Percentiles rank a stretch among this genome's conserved stretches.
phyloP scores from a whole-genome alignment of 371 early-diverging fungal species.

The Mortierella polycephala region DNA sequence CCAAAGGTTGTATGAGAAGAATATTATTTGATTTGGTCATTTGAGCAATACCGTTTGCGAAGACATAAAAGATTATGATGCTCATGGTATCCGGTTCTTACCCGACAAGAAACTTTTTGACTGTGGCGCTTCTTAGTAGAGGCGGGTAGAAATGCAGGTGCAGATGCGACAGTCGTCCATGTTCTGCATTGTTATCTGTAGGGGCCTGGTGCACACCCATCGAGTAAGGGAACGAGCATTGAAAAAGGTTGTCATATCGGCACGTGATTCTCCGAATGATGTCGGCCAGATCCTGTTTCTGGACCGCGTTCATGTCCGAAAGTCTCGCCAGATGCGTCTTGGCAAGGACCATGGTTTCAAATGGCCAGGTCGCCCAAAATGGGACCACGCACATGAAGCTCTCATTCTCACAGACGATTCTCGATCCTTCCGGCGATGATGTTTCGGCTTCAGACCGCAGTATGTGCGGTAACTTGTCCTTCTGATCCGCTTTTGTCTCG shows the following conservation, averaged over 20 bases:
- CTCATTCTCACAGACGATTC: constrained; percentile 84
- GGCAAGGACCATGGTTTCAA: constrained; percentile 87
- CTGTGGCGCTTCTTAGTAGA: constrained; percentile 85
- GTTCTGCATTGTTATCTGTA: constrained; percentile 56
- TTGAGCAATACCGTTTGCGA: neutral
- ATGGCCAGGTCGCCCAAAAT: constrained; percentile 97
- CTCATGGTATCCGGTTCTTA: constrained; percentile 35
- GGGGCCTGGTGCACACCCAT: constrained; percentile 95
- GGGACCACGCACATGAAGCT: constrained; percentile 88
- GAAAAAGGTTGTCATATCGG: constrained; percentile 92
- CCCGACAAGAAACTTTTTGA: constrained; percentile 97
- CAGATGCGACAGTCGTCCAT: constrained; percentile 71
- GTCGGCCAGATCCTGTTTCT: constrained; percentile 74
- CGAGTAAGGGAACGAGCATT: constrained; percentile 94
- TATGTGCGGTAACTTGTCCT: neutral
- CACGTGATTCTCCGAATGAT: constrained; percentile 78
- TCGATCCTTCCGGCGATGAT: constrained; percentile 55
- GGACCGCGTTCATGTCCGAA: constrained; percentile 60
- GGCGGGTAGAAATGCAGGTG: constrained; percentile 97
- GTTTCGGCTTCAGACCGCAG: neutral
- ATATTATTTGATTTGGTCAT: neutral
- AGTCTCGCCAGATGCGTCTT: constrained; percentile 73
- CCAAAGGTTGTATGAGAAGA: neutral
- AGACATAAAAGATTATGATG: constrained; percentile 1
- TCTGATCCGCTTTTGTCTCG: constrained; percentile 58